A percentile compares a stretch with the other conserved stretches of the same genome.
Conservation (phyloP, 306 rosid genomes). For the Vicia sativa region DNA sequence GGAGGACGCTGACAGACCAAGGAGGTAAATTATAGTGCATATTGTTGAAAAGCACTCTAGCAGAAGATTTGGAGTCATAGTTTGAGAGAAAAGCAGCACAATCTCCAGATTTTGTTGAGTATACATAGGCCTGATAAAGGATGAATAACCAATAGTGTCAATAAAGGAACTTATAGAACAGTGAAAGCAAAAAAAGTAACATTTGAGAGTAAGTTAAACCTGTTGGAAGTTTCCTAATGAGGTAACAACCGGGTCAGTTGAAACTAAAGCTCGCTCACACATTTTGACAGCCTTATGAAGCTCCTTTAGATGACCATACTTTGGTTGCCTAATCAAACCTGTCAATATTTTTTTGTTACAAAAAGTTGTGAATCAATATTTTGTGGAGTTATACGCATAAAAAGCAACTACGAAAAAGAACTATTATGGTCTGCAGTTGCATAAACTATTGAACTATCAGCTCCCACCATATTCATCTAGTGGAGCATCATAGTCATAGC, state of each 20-base stretch:
- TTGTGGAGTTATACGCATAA: not conserved
- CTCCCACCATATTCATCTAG: constrained; percentile 95
- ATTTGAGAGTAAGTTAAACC: constrained; percentile 48
- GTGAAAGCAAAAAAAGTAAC: not conserved
- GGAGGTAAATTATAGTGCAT: constrained; percentile 97
- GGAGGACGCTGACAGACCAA: constrained; percentile 97
- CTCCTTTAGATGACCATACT: constrained; percentile 96
- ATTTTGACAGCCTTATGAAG: constrained; percentile 85
- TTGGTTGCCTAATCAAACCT: constrained; percentile 96
- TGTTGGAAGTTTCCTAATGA: constrained; percentile 89
- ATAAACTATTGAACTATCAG: not conserved
- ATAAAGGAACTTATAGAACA: constrained; percentile 31
- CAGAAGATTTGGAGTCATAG: constrained; percentile 70
- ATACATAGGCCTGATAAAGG: constrained; percentile 72
- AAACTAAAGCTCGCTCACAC: constrained; percentile 79
- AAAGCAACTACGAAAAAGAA: constrained; percentile 25
- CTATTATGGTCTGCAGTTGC: constrained; percentile 3
- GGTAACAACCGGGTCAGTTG: constrained; percentile 83
- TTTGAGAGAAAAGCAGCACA: constrained; percentile 96
- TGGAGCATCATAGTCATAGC: constrained; percentile 99
- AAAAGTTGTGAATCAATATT: constrained; percentile 28
- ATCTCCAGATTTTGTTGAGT: constrained; percentile 78
- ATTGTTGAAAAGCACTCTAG: constrained; percentile 92
- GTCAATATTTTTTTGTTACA: constrained; percentile 30
- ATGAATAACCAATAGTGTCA: constrained; percentile 34